Percentiles rank a stretch among this genome's conserved stretches.
Conservation (phyloP, 495 filamentous ascomycete species). For the Parathielavia hyrcaniae region DNA sequence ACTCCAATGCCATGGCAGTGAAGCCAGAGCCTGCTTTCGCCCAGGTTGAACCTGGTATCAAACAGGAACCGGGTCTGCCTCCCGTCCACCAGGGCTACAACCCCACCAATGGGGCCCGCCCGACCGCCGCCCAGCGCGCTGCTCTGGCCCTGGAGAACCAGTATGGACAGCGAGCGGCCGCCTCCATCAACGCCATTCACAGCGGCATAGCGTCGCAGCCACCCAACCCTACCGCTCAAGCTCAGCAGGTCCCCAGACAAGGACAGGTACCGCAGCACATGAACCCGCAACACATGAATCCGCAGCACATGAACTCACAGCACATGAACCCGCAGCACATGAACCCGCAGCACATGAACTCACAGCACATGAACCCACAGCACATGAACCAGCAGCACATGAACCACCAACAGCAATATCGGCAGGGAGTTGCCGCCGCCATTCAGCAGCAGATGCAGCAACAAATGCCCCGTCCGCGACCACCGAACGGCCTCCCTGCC, state of each 20-base stretch:
- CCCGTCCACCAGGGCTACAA: slow-evolving; percentile 14
- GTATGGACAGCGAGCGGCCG: slow-evolving; percentile 64
- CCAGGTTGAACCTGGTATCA: slow-evolving; percentile 36
- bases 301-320: slow-evolving; percentile 30
- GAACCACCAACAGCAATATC: slow-evolving; percentile 35
- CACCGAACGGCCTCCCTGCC: slow-evolving; percentile 39
- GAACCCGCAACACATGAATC: slow-evolving; percentile 41
- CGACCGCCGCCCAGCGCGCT: slow-evolving; percentile 58
- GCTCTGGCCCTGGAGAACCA: slow-evolving; percentile 59
- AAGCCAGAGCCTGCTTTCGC: slow-evolving; percentile 69
- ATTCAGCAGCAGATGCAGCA: slow-evolving; percentile 41
- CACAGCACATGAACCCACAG: too few relatives aligned
- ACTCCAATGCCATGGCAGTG: slow-evolving; percentile 49
- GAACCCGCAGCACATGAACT: too few relatives aligned
- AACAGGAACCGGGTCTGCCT: slow-evolving; percentile 35
- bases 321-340: slow-evolving; percentile 17
- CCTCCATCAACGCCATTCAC: slow-evolving; percentile 54
- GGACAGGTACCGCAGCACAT: slow-evolving; percentile 27
- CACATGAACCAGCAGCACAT: slow-evolving; percentile 29
- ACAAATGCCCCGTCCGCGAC: slow-evolving; percentile 31
- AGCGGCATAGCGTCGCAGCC: slow-evolving; percentile 22
- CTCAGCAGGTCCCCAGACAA: slow-evolving; percentile 37
- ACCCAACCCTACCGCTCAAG: slow-evolving; percentile 4
- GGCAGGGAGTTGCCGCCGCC: slow-evolving; percentile 17
- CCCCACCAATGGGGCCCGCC: slow-evolving; percentile 14